Percentiles rank a stretch among this genome's conserved stretches.
Evolutionary conservation across 345 rosid species (phyloP).

Genomic region (Lumnitzera racemosa): DNA sequence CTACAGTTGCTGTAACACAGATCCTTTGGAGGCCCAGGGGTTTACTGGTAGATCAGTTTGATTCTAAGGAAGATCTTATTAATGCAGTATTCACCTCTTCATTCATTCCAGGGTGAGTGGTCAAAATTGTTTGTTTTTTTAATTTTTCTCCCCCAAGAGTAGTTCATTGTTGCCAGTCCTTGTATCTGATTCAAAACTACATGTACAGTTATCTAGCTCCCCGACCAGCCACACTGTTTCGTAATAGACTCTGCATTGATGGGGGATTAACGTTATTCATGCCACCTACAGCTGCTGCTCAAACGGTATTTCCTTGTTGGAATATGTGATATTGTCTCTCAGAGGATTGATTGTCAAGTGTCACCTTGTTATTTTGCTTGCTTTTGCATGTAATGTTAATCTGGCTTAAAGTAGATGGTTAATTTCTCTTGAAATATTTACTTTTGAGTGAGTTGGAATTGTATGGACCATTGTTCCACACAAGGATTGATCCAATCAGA

Average conservation of each 20-base stretch:
- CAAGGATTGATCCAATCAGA: no score
- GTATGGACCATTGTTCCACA: no score
- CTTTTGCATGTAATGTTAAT: neutral
- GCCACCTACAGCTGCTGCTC: slow-evolving; percentile 92
- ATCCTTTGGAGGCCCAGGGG: slow-evolving; percentile 87
- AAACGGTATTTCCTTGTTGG: slow-evolving; percentile 44
- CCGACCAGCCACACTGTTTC: slow-evolving; percentile 76
- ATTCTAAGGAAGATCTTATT: slow-evolving; percentile 86
- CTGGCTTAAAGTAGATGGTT: no score
- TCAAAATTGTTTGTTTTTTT: no score
- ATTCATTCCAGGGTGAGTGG: slow-evolving; percentile 78
- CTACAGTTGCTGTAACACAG: slow-evolving; percentile 94
- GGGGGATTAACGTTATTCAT: slow-evolving; percentile 93
- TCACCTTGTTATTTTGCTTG: neutral
- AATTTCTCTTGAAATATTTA: no score
- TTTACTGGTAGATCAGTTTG: slow-evolving; percentile 86
- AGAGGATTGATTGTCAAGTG: no score
- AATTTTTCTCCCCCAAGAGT: neutral
- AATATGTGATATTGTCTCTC: no score
- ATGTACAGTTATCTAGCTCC: slow-evolving; percentile 87
- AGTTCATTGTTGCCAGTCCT: neutral
- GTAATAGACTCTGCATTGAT: slow-evolving; percentile 81
- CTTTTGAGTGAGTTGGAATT: no score
- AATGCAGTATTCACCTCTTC: slow-evolving; percentile 85
- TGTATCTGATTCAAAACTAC: slow-evolving; percentile 13